These are phyloP conservation scores for Thuja plicata DNA, from an alignment of 83 land plant genomes.

Conservation along the genomic window DNA sequence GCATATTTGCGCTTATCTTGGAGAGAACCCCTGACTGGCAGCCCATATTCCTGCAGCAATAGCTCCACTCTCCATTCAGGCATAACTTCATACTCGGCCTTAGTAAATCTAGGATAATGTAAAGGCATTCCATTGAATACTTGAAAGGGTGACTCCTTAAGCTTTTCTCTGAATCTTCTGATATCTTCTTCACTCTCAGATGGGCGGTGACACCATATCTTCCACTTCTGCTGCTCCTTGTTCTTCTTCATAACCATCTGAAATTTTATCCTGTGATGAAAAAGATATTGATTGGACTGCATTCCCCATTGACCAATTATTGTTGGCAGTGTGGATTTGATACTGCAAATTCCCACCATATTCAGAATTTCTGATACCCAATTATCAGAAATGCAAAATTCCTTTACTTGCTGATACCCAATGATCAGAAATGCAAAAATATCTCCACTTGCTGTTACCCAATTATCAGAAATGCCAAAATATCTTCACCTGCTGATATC, in stretches of 20 bases:
- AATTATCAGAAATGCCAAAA: too few species aligned
- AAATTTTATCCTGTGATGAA: neutral
- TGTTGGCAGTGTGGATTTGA: neutral
- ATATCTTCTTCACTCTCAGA: neutral
- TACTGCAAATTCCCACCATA: neutral
- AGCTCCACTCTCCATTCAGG: constrained; percentile 31
- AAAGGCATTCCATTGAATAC: neutral
- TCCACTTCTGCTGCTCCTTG: neutral
- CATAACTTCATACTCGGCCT: constrained; percentile 25
- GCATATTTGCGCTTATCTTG: constrained; percentile 22
- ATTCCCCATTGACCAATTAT: neutral
- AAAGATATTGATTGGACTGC: neutral
- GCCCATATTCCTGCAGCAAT: constrained; percentile 24
- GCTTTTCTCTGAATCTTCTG: neutral
- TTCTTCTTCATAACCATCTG: neutral
- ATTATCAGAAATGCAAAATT: too few species aligned
- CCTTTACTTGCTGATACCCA: too few species aligned
- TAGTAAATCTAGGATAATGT: neutral
- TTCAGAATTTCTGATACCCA: neutral
- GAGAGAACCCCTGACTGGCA: constrained; percentile 20
- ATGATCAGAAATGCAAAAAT: too few species aligned
- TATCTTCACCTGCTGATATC: too few species aligned
- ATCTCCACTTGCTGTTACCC: too few species aligned
- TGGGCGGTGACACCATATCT: neutral
- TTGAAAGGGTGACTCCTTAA: neutral